Percentiles rank a stretch among this genome's conserved stretches.
Evolutionary conservation across 2,329 filamentous ascomycete genomes (phyloP).

Genomic region (Rhinocladiella similis): DNA sequence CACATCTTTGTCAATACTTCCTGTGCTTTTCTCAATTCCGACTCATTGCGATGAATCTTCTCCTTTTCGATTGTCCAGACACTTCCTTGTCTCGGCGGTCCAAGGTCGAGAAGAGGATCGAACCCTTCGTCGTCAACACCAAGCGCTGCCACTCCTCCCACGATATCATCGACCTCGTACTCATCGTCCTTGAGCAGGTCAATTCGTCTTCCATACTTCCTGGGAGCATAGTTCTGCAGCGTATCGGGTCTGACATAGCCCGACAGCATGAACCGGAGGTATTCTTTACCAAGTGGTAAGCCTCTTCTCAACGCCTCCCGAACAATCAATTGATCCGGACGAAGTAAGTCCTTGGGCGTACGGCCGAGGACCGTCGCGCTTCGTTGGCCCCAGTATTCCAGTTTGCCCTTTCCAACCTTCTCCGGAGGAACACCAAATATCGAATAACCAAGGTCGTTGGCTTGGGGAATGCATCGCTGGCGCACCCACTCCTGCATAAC

Average conservation of each 20-base stretch:
- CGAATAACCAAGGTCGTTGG: conserved; percentile 27
- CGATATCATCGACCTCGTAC: conserved; percentile 26
- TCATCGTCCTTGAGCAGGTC: conserved; percentile 21
- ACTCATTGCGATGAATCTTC: conserved; percentile 5
- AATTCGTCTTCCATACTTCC: conserved; percentile 35
- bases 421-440: conserved; percentile 52
- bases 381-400: conserved; percentile 57
- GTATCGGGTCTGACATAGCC: conserved; percentile 60
- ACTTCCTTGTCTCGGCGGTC: conserved; percentile 14
- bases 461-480: conserved; percentile 52
- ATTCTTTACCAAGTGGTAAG: conserved; percentile 23
- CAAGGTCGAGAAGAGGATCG: conserved; percentile 26
- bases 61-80: conserved; percentile 22
- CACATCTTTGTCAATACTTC: conserved; percentile 12
- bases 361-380: conserved; percentile 9
- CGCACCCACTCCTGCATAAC: conserved; percentile 58
- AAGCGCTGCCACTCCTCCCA: conserved; percentile 26
- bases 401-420: conserved; percentile 54
- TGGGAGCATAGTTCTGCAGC: conserved; percentile 53
- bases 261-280: conserved; percentile 43
- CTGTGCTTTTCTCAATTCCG: conserved; percentile 7
- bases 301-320: conserved; percentile 29
- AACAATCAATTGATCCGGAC: conserved; percentile 32
- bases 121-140: conserved; percentile 23
- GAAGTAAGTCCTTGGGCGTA: conserved; percentile 22